Percentiles rank a stretch among this genome's conserved stretches.
phyloP scores from a whole-genome alignment of 345 rosid species.

The Salix suchowensis region DNA sequence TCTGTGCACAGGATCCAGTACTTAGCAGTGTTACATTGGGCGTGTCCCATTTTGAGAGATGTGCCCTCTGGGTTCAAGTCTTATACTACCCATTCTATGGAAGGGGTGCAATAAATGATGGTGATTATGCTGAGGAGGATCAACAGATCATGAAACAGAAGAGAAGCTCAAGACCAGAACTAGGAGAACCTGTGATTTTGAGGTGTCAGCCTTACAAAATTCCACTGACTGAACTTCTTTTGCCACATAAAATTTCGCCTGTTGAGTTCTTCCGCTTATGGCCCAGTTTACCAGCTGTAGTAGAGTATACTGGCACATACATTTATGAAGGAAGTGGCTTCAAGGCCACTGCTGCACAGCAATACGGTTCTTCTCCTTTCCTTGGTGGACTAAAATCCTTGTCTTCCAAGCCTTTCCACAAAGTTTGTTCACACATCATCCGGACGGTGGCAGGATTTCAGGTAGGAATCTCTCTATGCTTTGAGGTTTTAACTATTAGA shows the following conservation, averaged over 20 bases:
- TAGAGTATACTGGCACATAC: slow-evolving; percentile 83
- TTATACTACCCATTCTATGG: slow-evolving; percentile 94
- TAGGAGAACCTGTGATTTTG: slow-evolving; percentile 93
- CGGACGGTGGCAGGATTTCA: slow-evolving; percentile 97
- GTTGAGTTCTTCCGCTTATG: slow-evolving; percentile 97
- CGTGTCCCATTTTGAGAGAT: slow-evolving; percentile 91
- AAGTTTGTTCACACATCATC: slow-evolving; percentile 87
- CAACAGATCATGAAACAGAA: slow-evolving; percentile 75
- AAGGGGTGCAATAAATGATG: slow-evolving; percentile 71
- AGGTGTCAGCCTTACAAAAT: slow-evolving; percentile 97
- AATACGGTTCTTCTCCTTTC: slow-evolving; percentile 92
- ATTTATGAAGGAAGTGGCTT: slow-evolving; percentile 94
- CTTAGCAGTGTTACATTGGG: slow-evolving; percentile 91
- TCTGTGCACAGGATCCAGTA: slow-evolving; percentile 70
- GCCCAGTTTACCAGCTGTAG: slow-evolving; percentile 96
- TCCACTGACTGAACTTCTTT: slow-evolving; percentile 90
- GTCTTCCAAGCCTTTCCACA: slow-evolving; percentile 90
- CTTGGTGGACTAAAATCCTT: slow-evolving; percentile 83
- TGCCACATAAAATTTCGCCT: slow-evolving; percentile 91
- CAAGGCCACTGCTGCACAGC: slow-evolving; percentile 98
- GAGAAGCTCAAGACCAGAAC: slow-evolving; percentile 76
- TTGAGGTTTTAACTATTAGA: not conserved
- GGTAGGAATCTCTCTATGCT: slow-evolving; percentile 35
- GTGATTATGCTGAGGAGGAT: slow-evolving; percentile 86
- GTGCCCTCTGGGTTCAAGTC: slow-evolving; percentile 96